phyloP scores from a whole-genome alignment of 1,284 basidiomycete species.

The Moniliophthora roreri region DNA sequence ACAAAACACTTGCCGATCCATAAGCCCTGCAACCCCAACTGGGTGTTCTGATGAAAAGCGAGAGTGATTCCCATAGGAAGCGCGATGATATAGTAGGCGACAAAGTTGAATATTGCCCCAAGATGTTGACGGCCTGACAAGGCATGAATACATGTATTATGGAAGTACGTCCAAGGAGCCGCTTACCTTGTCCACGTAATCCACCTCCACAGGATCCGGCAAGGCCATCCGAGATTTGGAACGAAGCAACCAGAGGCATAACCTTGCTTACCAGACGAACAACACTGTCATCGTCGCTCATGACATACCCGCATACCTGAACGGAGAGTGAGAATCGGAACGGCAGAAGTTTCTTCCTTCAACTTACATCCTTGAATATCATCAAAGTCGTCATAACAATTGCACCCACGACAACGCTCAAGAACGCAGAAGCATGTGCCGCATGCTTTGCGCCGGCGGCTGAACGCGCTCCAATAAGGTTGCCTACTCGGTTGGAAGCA shows the following conservation, averaged over 20 bases:
- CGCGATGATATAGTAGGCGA: constrained; percentile 77
- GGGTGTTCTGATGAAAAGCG: constrained; percentile 49
- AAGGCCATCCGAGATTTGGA: constrained; percentile 76
- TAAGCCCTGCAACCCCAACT: constrained; percentile 60
- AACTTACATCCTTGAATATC: constrained; percentile 50
- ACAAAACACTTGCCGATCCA: constrained; percentile 55
- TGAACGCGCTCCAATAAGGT: constrained; percentile 63
- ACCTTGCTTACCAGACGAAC: constrained; percentile 64
- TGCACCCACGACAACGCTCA: constrained; percentile 60
- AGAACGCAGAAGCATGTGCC: constrained; percentile 60
- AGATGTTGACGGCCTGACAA: constrained; percentile 66
- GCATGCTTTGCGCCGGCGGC: constrained; percentile 55
- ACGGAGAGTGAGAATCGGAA: constrained; percentile 4
- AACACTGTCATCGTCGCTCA: constrained; percentile 65
- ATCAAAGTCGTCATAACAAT: constrained; percentile 63
- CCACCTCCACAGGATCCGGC: constrained; percentile 74
- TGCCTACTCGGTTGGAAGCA: constrained; percentile 72
- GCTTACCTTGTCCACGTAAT: constrained; percentile 62
- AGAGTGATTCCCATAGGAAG: constrained; percentile 70
- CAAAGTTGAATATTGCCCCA: constrained; percentile 70
- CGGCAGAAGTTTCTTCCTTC: not conserved
- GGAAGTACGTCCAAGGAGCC: constrained; percentile 1
- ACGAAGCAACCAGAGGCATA: constrained; percentile 79
- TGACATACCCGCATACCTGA: constrained; percentile 65
- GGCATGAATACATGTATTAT: not conserved